Evolutionary conservation across 306 rosid genomes (phyloP).

Genomic region (Begonia masoniana): DNA sequence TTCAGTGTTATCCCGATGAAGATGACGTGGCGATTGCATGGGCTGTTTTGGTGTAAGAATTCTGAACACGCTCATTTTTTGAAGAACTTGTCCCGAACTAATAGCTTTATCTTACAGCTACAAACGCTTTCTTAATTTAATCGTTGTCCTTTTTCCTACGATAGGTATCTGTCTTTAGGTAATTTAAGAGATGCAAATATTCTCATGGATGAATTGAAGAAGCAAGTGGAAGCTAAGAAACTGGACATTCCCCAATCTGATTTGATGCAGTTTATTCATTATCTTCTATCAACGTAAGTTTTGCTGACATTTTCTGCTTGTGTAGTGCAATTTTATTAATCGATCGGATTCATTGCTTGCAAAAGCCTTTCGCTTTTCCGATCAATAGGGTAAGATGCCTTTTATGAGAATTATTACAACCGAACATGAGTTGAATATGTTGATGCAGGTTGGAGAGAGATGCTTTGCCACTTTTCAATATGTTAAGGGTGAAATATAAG

Average conservation of each 20-base stretch:
- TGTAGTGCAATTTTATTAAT: neutral
- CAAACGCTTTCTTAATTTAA: no score
- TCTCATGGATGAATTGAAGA: conserved; percentile 70
- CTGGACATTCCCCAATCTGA: conserved; percentile 50
- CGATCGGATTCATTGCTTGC: neutral
- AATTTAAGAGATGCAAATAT: conserved; percentile 81
- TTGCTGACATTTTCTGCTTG: conserved; percentile 3
- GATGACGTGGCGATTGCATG: conserved; percentile 88
- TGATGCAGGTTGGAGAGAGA: conserved; percentile 81
- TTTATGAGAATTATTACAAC: neutral
- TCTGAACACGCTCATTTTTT: neutral
- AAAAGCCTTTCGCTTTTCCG: neutral
- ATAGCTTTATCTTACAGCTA: no score
- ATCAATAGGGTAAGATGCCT: neutral
- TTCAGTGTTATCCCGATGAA: conserved; percentile 93
- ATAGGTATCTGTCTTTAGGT: conserved; percentile 71
- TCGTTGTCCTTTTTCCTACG: conserved; percentile 1
- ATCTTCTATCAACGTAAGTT: conserved; percentile 74
- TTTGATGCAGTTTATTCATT: conserved; percentile 60
- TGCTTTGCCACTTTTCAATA: conserved; percentile 79
- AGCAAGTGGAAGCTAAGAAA: conserved; percentile 31
- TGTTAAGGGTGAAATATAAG: conserved; percentile 58
- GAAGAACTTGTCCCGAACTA: no score
- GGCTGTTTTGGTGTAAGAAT: conserved; percentile 68
- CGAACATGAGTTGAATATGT: neutral